These are phyloP conservation scores for Phytophthora colocasiae DNA, from an alignment of 352 stramenopile genomes.

Conservation along the genomic window DNA sequence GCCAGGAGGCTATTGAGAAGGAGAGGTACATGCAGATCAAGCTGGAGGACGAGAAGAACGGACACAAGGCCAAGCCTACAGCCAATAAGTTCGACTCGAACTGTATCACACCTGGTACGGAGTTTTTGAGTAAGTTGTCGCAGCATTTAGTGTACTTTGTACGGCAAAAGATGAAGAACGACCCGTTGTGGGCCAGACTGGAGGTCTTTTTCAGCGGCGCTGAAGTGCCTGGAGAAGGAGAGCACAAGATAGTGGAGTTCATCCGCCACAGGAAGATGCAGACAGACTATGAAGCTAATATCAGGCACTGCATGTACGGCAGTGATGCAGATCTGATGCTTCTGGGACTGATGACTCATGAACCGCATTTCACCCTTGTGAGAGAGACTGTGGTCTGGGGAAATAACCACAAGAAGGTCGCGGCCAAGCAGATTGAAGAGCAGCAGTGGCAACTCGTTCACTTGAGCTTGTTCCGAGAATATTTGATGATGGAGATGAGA, in stretches of 20 bases:
- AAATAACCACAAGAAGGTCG: slow-evolving; percentile 56
- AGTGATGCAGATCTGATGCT: slow-evolving; percentile 99
- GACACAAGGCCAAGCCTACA: slow-evolving; percentile 27
- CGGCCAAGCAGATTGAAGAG: slow-evolving; percentile 93
- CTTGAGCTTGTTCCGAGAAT: slow-evolving; percentile 97
- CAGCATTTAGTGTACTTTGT: slow-evolving; percentile 93
- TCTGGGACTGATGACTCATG: slow-evolving; percentile 97
- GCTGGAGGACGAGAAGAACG: slow-evolving; percentile 82
- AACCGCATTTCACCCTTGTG: slow-evolving; percentile 98
- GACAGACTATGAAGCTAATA: slow-evolving; percentile 94
- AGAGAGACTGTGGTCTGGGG: slow-evolving; percentile 98
- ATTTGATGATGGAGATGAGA: slow-evolving; percentile 97
- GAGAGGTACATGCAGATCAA: slow-evolving; percentile 73
- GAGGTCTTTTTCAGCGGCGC: slow-evolving; percentile 97
- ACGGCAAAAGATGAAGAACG: slow-evolving; percentile 95
- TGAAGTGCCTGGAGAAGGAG: slow-evolving; percentile 98
- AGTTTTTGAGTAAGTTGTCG: slow-evolving; percentile 98
- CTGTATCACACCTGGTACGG: slow-evolving; percentile 99
- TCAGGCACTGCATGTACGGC: slow-evolving; percentile 98
- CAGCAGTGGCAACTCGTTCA: slow-evolving; percentile 98
- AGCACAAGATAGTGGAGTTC: slow-evolving; percentile 99
- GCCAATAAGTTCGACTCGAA: slow-evolving; percentile 97
- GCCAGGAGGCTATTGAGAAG: slow-evolving; percentile 75
- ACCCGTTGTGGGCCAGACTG: slow-evolving; percentile 96
- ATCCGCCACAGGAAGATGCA: slow-evolving; percentile 94